A percentile compares a stretch with the other conserved stretches of the same genome.
Conservation (phyloP, 2,329 filamentous ascomycete species). For the Emmonsia crescens region DNA sequence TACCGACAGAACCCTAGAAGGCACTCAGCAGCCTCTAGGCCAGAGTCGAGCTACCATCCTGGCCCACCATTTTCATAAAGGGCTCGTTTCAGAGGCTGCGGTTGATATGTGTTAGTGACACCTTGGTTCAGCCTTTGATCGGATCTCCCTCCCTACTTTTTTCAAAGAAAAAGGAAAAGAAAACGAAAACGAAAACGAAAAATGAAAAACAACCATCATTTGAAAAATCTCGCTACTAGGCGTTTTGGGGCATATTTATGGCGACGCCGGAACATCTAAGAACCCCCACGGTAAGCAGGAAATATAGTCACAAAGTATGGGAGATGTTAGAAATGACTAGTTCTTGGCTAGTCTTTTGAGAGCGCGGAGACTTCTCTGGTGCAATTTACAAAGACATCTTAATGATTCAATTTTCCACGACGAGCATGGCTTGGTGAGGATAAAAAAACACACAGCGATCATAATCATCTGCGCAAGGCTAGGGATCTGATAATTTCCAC, state of each 20-base stretch:
- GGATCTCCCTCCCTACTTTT: too few relatives aligned
- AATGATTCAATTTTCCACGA: not conserved
- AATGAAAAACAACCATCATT: not conserved
- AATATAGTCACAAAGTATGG: not conserved
- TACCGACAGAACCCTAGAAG: not conserved
- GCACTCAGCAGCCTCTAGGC: not conserved
- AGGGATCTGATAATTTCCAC: not conserved
- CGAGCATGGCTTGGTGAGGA: not conserved
- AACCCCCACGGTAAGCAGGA: not conserved
- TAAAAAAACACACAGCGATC: not conserved
- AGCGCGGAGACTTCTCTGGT: not conserved
- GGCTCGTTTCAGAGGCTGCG: not conserved
- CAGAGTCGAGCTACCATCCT: not conserved
- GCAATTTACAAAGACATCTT: not conserved
- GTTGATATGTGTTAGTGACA: not conserved
- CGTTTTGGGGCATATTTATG: not conserved
- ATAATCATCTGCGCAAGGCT: not conserved
- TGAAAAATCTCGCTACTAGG: not conserved
- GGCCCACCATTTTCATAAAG: not conserved
- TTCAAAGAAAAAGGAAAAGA: too few relatives aligned
- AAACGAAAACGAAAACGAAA: not conserved
- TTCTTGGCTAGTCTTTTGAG: not conserved
- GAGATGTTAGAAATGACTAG: not conserved
- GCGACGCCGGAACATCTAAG: not conserved
- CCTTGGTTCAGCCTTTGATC: not conserved